Percentiles rank a stretch among this genome's conserved stretches.
Evolutionary conservation across 805 yeast genomes (phyloP).

Genomic region (Debaryomyces castellii): DNA sequence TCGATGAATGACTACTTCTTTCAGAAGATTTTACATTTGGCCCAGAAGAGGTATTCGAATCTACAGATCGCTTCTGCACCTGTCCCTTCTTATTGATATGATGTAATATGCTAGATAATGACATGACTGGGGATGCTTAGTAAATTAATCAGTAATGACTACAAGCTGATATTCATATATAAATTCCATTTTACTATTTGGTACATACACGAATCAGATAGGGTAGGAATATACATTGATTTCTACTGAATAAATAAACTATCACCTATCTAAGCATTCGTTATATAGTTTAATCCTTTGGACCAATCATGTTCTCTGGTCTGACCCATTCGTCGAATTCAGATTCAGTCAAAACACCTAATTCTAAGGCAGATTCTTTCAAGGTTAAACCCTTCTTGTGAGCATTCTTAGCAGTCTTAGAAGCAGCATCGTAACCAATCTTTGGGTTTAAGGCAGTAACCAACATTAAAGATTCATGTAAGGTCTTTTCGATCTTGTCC

Average conservation of each 20-base stretch:
- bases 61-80: slow-evolving; percentile 4
- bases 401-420: slow-evolving; percentile 97
- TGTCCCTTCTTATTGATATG: slow-evolving; percentile 33
- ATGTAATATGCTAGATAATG: slow-evolving; percentile 30
- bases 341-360: slow-evolving; percentile 76
- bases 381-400: slow-evolving; percentile 96
- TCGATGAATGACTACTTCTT: no score
- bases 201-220: not conserved
- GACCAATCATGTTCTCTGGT: slow-evolving; percentile 98
- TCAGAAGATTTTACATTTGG: not conserved
- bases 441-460: slow-evolving; percentile 98
- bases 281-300: slow-evolving; percentile 47
- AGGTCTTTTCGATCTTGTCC: slow-evolving; percentile 79
- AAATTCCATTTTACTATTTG: not conserved
- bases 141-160: not conserved
- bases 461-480: slow-evolving; percentile 95
- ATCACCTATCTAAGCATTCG: not conserved
- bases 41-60: not conserved
- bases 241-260: not conserved
- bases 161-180: not conserved
- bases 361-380: slow-evolving; percentile 91
- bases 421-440: slow-evolving; percentile 97
- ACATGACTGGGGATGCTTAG: slow-evolving; percentile 14
- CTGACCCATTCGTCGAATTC: slow-evolving; percentile 97
- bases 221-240: not conserved